Evolutionary conservation across 2,329 filamentous ascomycete species (phyloP).

Genomic region (Fusarium hostae): DNA sequence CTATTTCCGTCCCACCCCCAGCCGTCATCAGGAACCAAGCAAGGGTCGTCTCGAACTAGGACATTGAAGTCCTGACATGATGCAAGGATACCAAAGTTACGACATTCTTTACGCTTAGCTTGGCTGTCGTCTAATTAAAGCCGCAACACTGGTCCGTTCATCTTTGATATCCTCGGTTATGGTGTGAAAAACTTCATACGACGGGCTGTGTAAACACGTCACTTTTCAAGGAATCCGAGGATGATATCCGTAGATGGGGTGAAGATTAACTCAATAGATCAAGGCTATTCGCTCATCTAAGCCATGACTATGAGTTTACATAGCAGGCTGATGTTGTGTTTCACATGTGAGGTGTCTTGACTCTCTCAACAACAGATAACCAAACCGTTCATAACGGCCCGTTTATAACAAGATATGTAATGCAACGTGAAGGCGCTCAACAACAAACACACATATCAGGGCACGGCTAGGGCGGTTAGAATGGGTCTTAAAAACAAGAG

Average conservation of each 20-base stretch:
- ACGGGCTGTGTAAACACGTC: conserved; percentile 28
- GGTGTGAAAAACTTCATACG: conserved; percentile 8
- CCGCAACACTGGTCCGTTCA: conserved; percentile 17
- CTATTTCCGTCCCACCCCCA: conserved; percentile 12
- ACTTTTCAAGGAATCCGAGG: conserved; percentile 29
- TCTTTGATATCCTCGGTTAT: conserved; percentile 38
- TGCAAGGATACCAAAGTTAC: conserved; percentile 15
- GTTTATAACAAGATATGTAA: neutral
- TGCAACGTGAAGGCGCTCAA: conserved; percentile 7
- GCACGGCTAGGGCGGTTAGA: neutral
- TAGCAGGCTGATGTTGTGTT: neutral
- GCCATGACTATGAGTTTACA: neutral
- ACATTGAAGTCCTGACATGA: conserved; percentile 37
- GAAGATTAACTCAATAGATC: neutral
- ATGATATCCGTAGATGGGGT: neutral
- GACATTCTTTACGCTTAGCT: conserved; percentile 10
- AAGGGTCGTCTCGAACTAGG: conserved; percentile 33
- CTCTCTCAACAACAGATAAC: conserved; percentile 26
- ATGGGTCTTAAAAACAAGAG: conserved; percentile 18
- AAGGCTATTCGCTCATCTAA: neutral
- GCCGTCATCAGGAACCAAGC: conserved; percentile 29
- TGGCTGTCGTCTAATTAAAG: conserved; percentile 20
- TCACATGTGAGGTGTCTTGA: conserved; percentile 29
- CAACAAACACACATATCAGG: neutral
- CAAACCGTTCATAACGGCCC: neutral